Percentiles rank a stretch among this genome's conserved stretches.
Conservation (phyloP, 176 grass and related monocot species). For the Microstegium vimineum region DNA sequence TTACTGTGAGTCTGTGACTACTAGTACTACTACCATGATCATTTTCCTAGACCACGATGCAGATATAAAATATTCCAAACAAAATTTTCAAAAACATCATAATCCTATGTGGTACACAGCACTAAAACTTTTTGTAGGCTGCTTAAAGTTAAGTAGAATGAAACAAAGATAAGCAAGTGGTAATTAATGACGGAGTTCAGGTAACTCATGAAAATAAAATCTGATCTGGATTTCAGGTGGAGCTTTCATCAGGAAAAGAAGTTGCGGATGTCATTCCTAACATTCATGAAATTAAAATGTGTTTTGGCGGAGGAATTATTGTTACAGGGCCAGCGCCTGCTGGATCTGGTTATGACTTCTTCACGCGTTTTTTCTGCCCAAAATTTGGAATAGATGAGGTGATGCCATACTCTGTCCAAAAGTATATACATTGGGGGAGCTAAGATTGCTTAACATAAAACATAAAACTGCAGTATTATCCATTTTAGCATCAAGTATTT, state of each 20-base stretch:
- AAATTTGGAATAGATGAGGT: conserved; percentile 76
- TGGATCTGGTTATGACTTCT: conserved; percentile 77
- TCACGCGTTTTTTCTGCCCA: conserved; percentile 59
- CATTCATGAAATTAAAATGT: conserved; percentile 49
- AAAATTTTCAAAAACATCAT: not conserved
- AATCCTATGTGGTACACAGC: not conserved
- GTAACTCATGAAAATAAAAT: not conserved
- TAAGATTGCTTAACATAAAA: not conserved
- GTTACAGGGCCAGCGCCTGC: conserved; percentile 56
- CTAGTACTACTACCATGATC: no score
- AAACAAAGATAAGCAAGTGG: not conserved
- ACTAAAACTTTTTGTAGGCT: not conserved
- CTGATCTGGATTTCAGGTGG: conserved; percentile 46
- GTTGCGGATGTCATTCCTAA: conserved; percentile 53
- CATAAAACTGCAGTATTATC: not conserved
- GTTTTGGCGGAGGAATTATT: conserved; percentile 42
- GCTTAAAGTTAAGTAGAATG: not conserved
- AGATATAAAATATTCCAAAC: not conserved
- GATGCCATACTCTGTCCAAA: conserved; percentile 7
- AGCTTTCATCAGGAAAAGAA: conserved; percentile 72
- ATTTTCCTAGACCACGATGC: not conserved
- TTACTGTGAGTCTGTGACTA: no score
- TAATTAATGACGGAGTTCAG: not conserved
- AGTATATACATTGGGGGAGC: not conserved
- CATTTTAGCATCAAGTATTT: not conserved